These are phyloP conservation scores for Hansfordia pulvinata DNA, from an alignment of 2,329 filamentous ascomycete species.

Conservation along the genomic window DNA sequence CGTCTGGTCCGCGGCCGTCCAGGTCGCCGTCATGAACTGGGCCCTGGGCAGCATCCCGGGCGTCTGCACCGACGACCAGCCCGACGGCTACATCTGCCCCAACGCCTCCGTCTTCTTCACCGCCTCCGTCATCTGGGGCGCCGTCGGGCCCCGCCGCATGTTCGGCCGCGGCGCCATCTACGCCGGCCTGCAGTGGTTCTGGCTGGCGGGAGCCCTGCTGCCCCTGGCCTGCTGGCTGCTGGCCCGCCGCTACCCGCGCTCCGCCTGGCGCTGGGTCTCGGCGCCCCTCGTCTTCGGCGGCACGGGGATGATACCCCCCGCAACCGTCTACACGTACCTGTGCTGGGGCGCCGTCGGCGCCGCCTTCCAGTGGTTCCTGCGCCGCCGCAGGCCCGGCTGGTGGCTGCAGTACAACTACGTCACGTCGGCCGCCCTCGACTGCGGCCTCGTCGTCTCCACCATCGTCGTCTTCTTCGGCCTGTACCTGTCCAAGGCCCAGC, in stretches of 20 bases:
- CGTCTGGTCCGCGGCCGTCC: slow-evolving; percentile 31
- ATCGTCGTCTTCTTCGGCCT: slow-evolving; percentile 23
- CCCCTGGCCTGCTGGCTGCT: slow-evolving; percentile 33
- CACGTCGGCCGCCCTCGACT: slow-evolving; percentile 24
- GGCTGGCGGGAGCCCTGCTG: slow-evolving; percentile 32
- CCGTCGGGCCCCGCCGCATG: slow-evolving; percentile 41
- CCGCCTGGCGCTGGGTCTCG: slow-evolving; percentile 34
- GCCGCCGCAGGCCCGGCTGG: slow-evolving; percentile 39
- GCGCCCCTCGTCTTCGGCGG: slow-evolving; percentile 45
- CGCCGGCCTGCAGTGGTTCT: slow-evolving; percentile 36
- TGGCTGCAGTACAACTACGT: slow-evolving; percentile 36
- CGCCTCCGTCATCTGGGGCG: slow-evolving; percentile 40
- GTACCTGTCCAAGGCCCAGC: slow-evolving; percentile 19
- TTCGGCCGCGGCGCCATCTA: slow-evolving; percentile 39
- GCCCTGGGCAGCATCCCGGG: slow-evolving; percentile 28
- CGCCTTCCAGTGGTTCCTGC: slow-evolving; percentile 44
- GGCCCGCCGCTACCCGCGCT: slow-evolving; percentile 24
- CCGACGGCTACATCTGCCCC: slow-evolving; percentile 27
- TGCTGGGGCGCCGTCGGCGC: slow-evolving; percentile 43
- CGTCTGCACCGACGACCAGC: slow-evolving; percentile 24
- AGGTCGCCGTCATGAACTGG: slow-evolving; percentile 33
- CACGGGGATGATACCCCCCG: slow-evolving; percentile 39
- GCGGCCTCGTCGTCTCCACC: slow-evolving; percentile 22
- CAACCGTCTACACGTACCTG: slow-evolving; percentile 44
- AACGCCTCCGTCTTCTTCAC: slow-evolving; percentile 32